A percentile compares a stretch with the other conserved stretches of the same genome.
These are phyloP conservation scores for Colletotrichum musae DNA, from an alignment of 2,329 filamentous ascomycete genomes.

Conservation along the genomic window DNA sequence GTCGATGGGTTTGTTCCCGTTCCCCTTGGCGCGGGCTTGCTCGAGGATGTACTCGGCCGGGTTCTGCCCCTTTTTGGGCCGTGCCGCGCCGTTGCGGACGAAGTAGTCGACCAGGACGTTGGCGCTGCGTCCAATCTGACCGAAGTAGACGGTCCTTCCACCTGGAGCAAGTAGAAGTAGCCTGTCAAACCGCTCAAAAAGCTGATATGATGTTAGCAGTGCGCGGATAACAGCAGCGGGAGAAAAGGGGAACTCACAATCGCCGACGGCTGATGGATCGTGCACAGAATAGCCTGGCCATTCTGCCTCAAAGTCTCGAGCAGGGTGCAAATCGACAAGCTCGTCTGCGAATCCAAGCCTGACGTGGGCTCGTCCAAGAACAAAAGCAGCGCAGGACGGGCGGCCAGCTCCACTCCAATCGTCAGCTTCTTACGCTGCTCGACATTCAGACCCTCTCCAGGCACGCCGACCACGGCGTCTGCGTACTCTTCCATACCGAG, in stretches of 20 bases:
- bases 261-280: constrained; percentile 66
- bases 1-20: constrained; percentile 57
- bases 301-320: constrained; percentile 74
- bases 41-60: constrained; percentile 79
- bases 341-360: constrained; percentile 81
- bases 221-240: neutral
- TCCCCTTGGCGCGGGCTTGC: constrained; percentile 60
- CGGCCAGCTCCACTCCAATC: constrained; percentile 84
- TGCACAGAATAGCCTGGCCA: constrained; percentile 66
- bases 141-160: constrained; percentile 71
- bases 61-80: constrained; percentile 69
- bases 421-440: constrained; percentile 72
- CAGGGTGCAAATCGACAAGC: constrained; percentile 80
- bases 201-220: constrained; percentile 44
- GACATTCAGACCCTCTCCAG: constrained; percentile 68
- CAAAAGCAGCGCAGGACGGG: constrained; percentile 79
- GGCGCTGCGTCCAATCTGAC: constrained; percentile 67
- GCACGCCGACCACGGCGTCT: constrained; percentile 77
- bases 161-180: constrained; percentile 69
- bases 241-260: constrained; percentile 42
- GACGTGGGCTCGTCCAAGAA: constrained; percentile 86
- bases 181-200: constrained; percentile 68
- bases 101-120: constrained; percentile 71
- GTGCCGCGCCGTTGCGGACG: constrained; percentile 69
- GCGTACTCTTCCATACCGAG: constrained; percentile 72